Evolutionary conservation across 306 rosid genomes (phyloP).

Genomic region (Castanea mollissima): DNA sequence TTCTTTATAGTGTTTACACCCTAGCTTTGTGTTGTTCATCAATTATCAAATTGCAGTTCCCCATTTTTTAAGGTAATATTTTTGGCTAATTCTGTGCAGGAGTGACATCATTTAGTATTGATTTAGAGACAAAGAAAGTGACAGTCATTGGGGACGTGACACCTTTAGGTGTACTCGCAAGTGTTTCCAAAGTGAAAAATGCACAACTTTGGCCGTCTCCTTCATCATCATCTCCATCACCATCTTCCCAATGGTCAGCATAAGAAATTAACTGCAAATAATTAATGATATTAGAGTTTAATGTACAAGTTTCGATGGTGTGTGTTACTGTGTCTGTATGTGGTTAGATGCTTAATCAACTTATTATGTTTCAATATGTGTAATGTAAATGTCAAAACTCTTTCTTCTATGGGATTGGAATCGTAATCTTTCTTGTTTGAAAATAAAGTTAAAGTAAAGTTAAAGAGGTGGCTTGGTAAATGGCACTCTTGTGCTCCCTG

Average conservation of each 20-base stretch:
- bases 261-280: constrained; percentile 1
- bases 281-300: not conserved
- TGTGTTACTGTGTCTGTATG: constrained; percentile 9
- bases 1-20: too few relatives aligned
- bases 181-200: constrained; percentile 80
- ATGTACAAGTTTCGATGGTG: not conserved
- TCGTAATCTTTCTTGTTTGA: not conserved
- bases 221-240: constrained; percentile 27
- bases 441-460: constrained; percentile 12
- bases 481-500: not conserved
- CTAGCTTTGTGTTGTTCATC: not conserved
- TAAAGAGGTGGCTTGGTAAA: not conserved
- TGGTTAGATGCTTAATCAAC: constrained; percentile 8
- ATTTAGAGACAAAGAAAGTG: constrained; percentile 71
- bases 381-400: constrained; percentile 16
- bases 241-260: constrained; percentile 45
- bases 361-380: constrained; percentile 9
- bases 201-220: constrained; percentile 80
- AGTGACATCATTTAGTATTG: constrained; percentile 82
- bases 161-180: constrained; percentile 61
- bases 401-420: not conserved
- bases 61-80: not conserved
- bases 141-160: constrained; percentile 73
- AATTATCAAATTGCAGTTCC: not conserved
- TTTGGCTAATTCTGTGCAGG: constrained; percentile 43